Conservation (phyloP, 768 basidiomycete genomes). For the Lactarius pseudohatsudake region DNA sequence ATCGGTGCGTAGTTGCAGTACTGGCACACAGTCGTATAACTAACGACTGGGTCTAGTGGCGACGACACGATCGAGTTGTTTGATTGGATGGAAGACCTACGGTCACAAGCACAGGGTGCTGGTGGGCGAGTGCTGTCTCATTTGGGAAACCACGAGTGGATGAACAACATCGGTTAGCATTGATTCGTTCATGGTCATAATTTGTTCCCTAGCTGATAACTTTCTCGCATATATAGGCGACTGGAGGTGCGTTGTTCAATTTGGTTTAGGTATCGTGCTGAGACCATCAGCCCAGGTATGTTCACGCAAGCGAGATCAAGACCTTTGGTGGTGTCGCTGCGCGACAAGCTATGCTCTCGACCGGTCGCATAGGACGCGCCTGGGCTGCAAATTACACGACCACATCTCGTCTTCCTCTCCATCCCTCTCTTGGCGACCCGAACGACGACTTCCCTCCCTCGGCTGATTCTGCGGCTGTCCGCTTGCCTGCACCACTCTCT, state of each 20-base stretch:
- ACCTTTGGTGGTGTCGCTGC: slow-evolving; percentile 73
- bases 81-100: slow-evolving; percentile 77
- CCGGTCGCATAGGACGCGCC: slow-evolving; percentile 73
- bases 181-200: not conserved
- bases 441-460: slow-evolving; percentile 53
- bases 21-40: not conserved
- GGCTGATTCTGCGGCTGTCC: slow-evolving; percentile 38
- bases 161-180: slow-evolving; percentile 77
- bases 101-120: slow-evolving; percentile 63
- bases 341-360: slow-evolving; percentile 71
- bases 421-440: slow-evolving; percentile 63
- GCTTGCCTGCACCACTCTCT: slow-evolving; percentile 48
- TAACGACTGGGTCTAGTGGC: slow-evolving; percentile 51
- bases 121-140: slow-evolving; percentile 77
- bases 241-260: slow-evolving; percentile 60
- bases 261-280: not conserved
- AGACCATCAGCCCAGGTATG: slow-evolving; percentile 57
- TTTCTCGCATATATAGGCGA: slow-evolving; percentile 52
- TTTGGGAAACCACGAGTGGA: slow-evolving; percentile 95
- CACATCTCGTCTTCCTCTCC: slow-evolving; percentile 77
- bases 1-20: slow-evolving; percentile 53
- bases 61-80: slow-evolving; percentile 89
- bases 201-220: slow-evolving; percentile 17
- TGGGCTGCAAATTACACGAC: slow-evolving; percentile 88
- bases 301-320: slow-evolving; percentile 75